phyloP scores from a whole-genome alignment of 768 basidiomycete species.

The Tricholoma flavovirens region DNA sequence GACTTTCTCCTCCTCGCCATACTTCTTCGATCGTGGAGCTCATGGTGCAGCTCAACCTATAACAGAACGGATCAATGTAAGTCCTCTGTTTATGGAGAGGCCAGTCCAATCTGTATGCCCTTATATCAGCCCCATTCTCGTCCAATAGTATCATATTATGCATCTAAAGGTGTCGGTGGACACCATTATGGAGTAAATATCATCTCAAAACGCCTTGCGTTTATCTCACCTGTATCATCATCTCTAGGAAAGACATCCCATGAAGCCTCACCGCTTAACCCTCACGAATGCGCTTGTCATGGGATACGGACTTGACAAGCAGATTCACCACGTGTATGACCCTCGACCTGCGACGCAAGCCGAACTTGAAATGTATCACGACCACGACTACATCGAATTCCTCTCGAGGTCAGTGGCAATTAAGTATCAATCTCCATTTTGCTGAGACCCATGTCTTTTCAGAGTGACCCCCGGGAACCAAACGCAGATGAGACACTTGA shows the following conservation, averaged over 20 bases:
- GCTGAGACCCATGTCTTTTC: not conserved
- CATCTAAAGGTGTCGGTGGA: slow-evolving; percentile 87
- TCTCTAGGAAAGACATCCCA: slow-evolving; percentile 89
- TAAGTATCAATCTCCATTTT: not conserved
- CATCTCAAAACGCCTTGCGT: not conserved
- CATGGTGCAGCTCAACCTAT: slow-evolving; percentile 74
- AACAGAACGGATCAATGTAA: slow-evolving; percentile 71
- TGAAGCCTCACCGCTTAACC: slow-evolving; percentile 97
- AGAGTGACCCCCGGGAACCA: slow-evolving; percentile 80
- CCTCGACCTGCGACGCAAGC: slow-evolving; percentile 84
- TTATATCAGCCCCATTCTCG: slow-evolving; percentile 63
- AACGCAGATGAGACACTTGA: slow-evolving; percentile 66
- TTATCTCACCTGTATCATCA: not conserved
- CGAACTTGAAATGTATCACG: slow-evolving; percentile 89
- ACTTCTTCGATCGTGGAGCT: slow-evolving; percentile 70
- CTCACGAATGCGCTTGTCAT: slow-evolving; percentile 93
- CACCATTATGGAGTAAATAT: slow-evolving; percentile 90
- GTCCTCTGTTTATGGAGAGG: slow-evolving; percentile 16
- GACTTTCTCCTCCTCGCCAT: slow-evolving; percentile 69
- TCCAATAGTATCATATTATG: slow-evolving; percentile 94
- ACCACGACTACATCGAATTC: slow-evolving; percentile 93
- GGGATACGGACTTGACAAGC: slow-evolving; percentile 93
- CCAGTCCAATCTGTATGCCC: not conserved
- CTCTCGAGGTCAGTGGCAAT: slow-evolving; percentile 63
- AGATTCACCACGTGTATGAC: slow-evolving; percentile 88